Evolutionary conservation across 192 early-diverging fungal genomes (phyloP).

Genomic region (Umbelopsis vinacea): DNA sequence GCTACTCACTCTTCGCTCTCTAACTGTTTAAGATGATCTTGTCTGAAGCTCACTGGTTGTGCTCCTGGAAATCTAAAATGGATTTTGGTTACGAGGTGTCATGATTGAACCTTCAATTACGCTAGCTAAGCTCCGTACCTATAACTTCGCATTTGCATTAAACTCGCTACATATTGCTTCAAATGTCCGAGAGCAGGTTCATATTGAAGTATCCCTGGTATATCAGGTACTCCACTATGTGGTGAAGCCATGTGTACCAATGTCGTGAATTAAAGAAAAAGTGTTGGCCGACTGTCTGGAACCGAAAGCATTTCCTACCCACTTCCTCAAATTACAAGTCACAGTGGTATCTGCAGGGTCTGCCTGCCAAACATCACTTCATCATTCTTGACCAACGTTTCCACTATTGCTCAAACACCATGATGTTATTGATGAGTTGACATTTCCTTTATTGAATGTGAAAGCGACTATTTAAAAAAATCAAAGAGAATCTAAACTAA

Average conservation of each 20-base stretch:
- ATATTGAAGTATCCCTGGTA: conserved; percentile 32
- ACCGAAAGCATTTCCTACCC: too few relatives aligned
- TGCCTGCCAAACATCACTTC: too few relatives aligned
- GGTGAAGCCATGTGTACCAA: background rate
- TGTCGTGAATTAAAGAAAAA: background rate
- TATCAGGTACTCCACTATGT: conserved; percentile 38
- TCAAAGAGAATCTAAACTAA: conserved; percentile 31
- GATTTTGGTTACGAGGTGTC: background rate
- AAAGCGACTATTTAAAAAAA: background rate
- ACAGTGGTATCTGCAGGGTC: too few relatives aligned
- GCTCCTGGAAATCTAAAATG: conserved; percentile 58
- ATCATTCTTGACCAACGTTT: too few relatives aligned
- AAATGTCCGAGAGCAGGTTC: conserved; percentile 21
- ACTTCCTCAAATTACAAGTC: too few relatives aligned
- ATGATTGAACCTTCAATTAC: too few relatives aligned
- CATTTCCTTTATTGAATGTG: conserved; percentile 10
- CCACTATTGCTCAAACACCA: too few relatives aligned
- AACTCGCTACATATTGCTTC: conserved; percentile 31
- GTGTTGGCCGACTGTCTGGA: background rate
- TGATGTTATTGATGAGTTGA: background rate
- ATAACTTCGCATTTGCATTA: conserved; percentile 34
- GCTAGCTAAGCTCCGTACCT: conserved; percentile 21
- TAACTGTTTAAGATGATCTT: conserved; percentile 51
- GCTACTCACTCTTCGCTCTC: conserved; percentile 61
- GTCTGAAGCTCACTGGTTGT: conserved; percentile 68